Percentiles rank a stretch among this genome's conserved stretches.
Evolutionary conservation across 495 filamentous ascomycete genomes (phyloP).

Genomic region (Lichenothelia convexa): DNA sequence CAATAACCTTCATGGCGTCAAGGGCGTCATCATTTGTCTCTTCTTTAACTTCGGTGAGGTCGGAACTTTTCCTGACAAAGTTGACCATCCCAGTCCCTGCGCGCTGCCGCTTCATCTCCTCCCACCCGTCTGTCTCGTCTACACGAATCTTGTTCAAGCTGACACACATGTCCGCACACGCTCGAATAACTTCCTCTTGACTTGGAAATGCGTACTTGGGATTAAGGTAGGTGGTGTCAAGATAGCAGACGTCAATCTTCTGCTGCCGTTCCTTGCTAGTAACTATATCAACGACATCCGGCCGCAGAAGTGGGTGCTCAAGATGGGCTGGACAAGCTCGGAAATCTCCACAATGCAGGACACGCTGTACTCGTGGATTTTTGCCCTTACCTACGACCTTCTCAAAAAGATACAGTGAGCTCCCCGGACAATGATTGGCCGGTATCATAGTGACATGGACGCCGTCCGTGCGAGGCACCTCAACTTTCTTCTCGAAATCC

Average conservation of each 20-base stretch:
- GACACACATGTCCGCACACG: slow-evolving; percentile 82
- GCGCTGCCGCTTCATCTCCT: slow-evolving; percentile 29
- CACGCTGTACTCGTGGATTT: slow-evolving; percentile 43
- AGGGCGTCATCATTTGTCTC: slow-evolving; percentile 17
- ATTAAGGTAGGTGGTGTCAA: slow-evolving; percentile 93
- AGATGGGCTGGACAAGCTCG: slow-evolving; percentile 77
- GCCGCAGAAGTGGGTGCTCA: slow-evolving; percentile 59
- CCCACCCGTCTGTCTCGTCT: slow-evolving; percentile 33
- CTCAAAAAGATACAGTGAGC: slow-evolving; percentile 84
- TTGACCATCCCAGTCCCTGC: slow-evolving; percentile 41
- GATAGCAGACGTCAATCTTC: slow-evolving; percentile 81
- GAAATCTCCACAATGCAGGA: slow-evolving; percentile 94
- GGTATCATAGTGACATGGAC: slow-evolving; percentile 85
- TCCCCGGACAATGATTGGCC: slow-evolving; percentile 93
- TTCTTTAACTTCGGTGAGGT: slow-evolving; percentile 13
- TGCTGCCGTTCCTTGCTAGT: slow-evolving; percentile 59
- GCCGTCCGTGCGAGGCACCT: slow-evolving; percentile 62
- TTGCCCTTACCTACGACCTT: slow-evolving; percentile 44
- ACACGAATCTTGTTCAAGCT: slow-evolving; percentile 38
- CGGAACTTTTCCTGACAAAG: slow-evolving; percentile 32
- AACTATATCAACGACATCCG: slow-evolving; percentile 47
- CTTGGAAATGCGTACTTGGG: slow-evolving; percentile 89
- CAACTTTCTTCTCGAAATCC: slow-evolving; percentile 65
- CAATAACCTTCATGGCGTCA: slow-evolving; percentile 12
- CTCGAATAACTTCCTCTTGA: slow-evolving; percentile 65